Evolutionary conservation across 2,329 filamentous ascomycete species (phyloP).

Genomic region (Cladophialophora bantiana): DNA sequence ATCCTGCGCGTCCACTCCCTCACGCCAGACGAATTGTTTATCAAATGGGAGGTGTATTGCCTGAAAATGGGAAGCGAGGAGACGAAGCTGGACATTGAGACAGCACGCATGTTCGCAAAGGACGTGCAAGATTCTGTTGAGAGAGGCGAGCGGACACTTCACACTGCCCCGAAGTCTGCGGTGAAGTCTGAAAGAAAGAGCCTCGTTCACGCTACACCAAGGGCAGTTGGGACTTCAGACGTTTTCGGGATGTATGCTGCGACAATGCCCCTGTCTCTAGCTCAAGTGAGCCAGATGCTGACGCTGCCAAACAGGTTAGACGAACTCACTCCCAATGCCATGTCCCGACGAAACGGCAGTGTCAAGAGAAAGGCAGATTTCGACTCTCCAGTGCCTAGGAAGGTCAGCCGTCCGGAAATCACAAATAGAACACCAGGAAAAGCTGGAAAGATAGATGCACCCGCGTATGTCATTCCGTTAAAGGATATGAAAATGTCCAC

Average conservation of each 20-base stretch:
- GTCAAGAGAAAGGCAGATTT: conserved; percentile 62
- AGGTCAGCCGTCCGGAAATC: conserved; percentile 52
- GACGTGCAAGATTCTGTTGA: conserved; percentile 85
- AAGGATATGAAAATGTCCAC: background rate
- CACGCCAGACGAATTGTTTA: conserved; percentile 84
- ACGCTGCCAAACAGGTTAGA: conserved; percentile 61
- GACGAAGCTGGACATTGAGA: conserved; percentile 72
- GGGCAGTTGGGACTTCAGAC: conserved; percentile 67
- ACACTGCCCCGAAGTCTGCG: conserved; percentile 56
- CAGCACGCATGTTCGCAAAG: conserved; percentile 80
- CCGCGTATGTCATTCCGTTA: conserved; percentile 20
- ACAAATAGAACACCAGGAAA: conserved; percentile 39
- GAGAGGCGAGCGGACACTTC: conserved; percentile 72
- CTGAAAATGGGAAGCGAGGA: conserved; percentile 90
- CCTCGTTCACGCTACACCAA: conserved; percentile 64
- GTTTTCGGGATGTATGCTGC: conserved; percentile 77
- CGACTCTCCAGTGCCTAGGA: conserved; percentile 55
- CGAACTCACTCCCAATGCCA: conserved; percentile 71
- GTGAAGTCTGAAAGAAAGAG: conserved; percentile 69
- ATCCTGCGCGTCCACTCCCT: conserved; percentile 85
- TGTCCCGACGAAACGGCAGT: conserved; percentile 51
- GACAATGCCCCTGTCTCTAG: background rate
- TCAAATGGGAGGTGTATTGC: conserved; percentile 99
- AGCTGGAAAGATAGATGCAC: conserved; percentile 21
- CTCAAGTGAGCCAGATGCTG: conserved; percentile 18